phyloP scores from a whole-genome alignment of 768 basidiomycete genomes.

The Termitomyces eurrhizus region DNA sequence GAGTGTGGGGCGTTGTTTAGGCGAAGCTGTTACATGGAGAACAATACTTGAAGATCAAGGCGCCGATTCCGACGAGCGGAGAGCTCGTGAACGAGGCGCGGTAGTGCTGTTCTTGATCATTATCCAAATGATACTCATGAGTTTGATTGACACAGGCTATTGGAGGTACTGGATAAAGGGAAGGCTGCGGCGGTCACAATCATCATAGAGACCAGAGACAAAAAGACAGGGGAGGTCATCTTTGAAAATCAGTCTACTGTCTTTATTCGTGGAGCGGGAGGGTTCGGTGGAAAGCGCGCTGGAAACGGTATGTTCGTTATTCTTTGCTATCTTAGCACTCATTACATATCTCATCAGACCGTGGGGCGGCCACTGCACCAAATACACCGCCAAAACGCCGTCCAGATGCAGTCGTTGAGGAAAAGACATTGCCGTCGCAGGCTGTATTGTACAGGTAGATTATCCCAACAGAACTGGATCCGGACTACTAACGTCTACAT shows the following conservation, averaged over 20 bases:
- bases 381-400: conserved; percentile 79
- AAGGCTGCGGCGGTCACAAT: conserved; percentile 90
- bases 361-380: conserved; percentile 80
- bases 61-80: conserved; percentile 80
- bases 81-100: conserved; percentile 72
- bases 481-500: not conserved
- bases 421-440: conserved; percentile 77
- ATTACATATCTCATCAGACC: conserved; percentile 47
- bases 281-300: conserved; percentile 87
- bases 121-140: not conserved
- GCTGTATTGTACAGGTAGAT: conserved; percentile 88
- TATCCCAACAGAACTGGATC: not conserved
- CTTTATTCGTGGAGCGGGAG: conserved; percentile 92
- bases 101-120: conserved; percentile 29
- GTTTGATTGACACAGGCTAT: conserved; percentile 37
- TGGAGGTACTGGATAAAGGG: conserved; percentile 86
- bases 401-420: conserved; percentile 86
- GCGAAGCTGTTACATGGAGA: conserved; percentile 98
- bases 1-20: conserved; percentile 30
- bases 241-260: conserved; percentile 93
- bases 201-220: conserved; percentile 78
- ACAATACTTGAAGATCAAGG: conserved; percentile 87
- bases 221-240: conserved; percentile 68
- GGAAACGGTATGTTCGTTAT: conserved; percentile 56
- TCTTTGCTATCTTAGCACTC: not conserved